Conservation (phyloP, 306 rosid genomes). For the Astragalus membranaceus region DNA sequence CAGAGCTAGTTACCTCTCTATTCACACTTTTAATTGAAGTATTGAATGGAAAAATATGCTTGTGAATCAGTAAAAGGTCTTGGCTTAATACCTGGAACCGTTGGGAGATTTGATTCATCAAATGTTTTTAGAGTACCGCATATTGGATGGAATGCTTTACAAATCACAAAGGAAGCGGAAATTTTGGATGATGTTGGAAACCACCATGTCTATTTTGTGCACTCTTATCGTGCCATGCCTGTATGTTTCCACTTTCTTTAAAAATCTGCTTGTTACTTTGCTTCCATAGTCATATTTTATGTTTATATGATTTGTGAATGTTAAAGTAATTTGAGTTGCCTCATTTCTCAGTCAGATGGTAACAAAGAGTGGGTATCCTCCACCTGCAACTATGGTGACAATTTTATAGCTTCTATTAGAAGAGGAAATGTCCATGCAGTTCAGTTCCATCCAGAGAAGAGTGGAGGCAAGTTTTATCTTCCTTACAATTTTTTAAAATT, state of each 20-base stretch:
- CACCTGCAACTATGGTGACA: constrained; percentile 80
- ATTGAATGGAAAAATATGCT: constrained; percentile 17
- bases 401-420: constrained; percentile 78
- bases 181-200: constrained; percentile 83
- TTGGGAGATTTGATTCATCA: constrained; percentile 90
- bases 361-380: constrained; percentile 93
- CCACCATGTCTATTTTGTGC: constrained; percentile 83
- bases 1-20: neutral
- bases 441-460: constrained; percentile 98
- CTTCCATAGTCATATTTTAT: neutral
- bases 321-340: neutral
- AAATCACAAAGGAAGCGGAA: constrained; percentile 51
- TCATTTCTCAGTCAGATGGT: constrained; percentile 57
- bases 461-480: constrained; percentile 73
- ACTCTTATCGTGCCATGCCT: constrained; percentile 87
- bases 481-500: neutral
- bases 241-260: constrained; percentile 35
- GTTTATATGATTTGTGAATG: constrained; percentile 4
- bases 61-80: constrained; percentile 83
- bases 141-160: constrained; percentile 95
- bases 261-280: constrained; percentile 2
- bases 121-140: constrained; percentile 88
- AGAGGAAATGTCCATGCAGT: constrained; percentile 96
- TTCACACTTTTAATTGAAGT: neutral
- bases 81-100: constrained; percentile 88